These are phyloP conservation scores for Daucus carota DNA, from an alignment of 129 eudicot genomes.

Conservation along the genomic window DH1_v3.0 NC_030383.2:8707001-8707500, in stretches of 20 bases:
- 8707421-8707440: slow-evolving; percentile 54
- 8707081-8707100: slow-evolving; percentile 71
- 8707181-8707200: slow-evolving; percentile 54
- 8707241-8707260: slow-evolving; percentile 34
- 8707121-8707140: slow-evolving; percentile 65
- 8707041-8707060: slow-evolving; percentile 67
- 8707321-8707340: slow-evolving; percentile 27
- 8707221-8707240: slow-evolving; percentile 35
- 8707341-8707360: slow-evolving; percentile 24
- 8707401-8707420: slow-evolving; percentile 34
- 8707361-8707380: slow-evolving; percentile 28
- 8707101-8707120: slow-evolving; percentile 63
- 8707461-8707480: slow-evolving; percentile 66
- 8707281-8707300: slow-evolving; percentile 8
- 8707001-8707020: slow-evolving; percentile 46
- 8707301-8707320: slow-evolving; percentile 18
- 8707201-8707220: slow-evolving; percentile 46
- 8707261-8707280: slow-evolving; percentile 48
- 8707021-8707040: slow-evolving; percentile 54
- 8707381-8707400: slow-evolving; percentile 31
- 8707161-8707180: slow-evolving; percentile 68
- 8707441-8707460: slow-evolving; percentile 80
- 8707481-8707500: slow-evolving; percentile 91
- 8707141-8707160: slow-evolving; percentile 80
- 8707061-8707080: slow-evolving; percentile 76